Conservation (phyloP, 257 asterid species). For the Ehretia macrophylla region DNA sequence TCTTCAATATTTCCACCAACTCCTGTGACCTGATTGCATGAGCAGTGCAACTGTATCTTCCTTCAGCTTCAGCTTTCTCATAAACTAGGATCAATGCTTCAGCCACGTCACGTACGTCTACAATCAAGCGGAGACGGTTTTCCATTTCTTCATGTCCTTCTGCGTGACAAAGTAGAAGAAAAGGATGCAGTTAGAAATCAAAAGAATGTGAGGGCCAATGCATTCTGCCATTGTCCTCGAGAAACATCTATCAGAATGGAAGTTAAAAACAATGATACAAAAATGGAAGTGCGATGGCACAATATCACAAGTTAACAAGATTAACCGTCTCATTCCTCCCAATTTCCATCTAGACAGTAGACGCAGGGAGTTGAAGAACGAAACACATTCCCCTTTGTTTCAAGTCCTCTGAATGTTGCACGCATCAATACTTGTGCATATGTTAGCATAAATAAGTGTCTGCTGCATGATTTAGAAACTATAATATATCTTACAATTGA, state of each 20-base stretch:
- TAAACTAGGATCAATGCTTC: conserved; percentile 51
- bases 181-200: not conserved
- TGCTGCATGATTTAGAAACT: too few relatives aligned
- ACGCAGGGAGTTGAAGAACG: too few relatives aligned
- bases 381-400: too few relatives aligned
- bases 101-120: conserved; percentile 73
- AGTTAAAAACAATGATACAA: not conserved
- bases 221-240: not conserved
- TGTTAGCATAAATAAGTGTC: too few relatives aligned
- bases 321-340: too few relatives aligned
- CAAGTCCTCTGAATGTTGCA: too few relatives aligned
- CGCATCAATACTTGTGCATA: too few relatives aligned
- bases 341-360: too few relatives aligned
- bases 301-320: too few relatives aligned
- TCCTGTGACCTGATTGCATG: conserved; percentile 28
- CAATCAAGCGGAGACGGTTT: conserved; percentile 24
- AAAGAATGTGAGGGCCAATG: not conserved
- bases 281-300: too few relatives aligned
- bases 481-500: too few relatives aligned
- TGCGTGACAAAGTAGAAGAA: conserved; percentile 10
- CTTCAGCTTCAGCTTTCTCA: conserved; percentile 60
- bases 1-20: conserved; percentile 43
- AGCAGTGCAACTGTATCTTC: conserved; percentile 64
- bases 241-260: not conserved
- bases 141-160: conserved; percentile 56